A percentile compares a stretch with the other conserved stretches of the same genome.
Evolutionary conservation across 805 yeast genomes (phyloP).

Genomic region (Schwanniomyces polymorphus): DNA sequence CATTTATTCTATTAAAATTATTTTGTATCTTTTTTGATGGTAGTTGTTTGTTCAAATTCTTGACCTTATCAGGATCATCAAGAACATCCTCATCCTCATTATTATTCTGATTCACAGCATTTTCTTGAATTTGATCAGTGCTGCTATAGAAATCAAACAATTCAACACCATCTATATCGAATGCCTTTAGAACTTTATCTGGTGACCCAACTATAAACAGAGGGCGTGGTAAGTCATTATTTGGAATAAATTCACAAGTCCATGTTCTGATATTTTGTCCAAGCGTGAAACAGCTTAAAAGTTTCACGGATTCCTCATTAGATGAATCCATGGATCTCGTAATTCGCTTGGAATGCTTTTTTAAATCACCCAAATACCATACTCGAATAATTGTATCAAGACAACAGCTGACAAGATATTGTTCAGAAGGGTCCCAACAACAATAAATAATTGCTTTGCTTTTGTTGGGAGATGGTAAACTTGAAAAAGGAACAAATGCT

Average conservation of each 20-base stretch:
- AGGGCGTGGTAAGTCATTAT: slow-evolving; percentile 20
- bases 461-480: slow-evolving; percentile 22
- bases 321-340: slow-evolving; percentile 25
- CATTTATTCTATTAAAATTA: slow-evolving; percentile 57
- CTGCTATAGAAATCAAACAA: slow-evolving; percentile 44
- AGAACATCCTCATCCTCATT: slow-evolving; percentile 4
- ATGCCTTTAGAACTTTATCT: slow-evolving; percentile 55
- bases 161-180: slow-evolving; percentile 37
- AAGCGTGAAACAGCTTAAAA: slow-evolving; percentile 36
- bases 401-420: slow-evolving; percentile 66
- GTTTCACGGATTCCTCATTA: slow-evolving; percentile 12
- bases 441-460: slow-evolving; percentile 56
- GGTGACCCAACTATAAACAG: slow-evolving; percentile 75
- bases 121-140: slow-evolving; percentile 17
- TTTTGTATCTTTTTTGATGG: slow-evolving; percentile 12
- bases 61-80: slow-evolving; percentile 1
- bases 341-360: slow-evolving; percentile 15
- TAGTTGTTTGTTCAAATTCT: neutral
- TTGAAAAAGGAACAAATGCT: slow-evolving; percentile 24
- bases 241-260: slow-evolving; percentile 69
- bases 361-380: slow-evolving; percentile 56
- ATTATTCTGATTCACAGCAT: slow-evolving; percentile 12
- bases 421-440: slow-evolving; percentile 76
- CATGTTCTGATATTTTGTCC: slow-evolving; percentile 41
- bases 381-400: slow-evolving; percentile 68